Evolutionary conservation across 768 basidiomycete species (phyloP), one percentile per base, ranked within the genome.

Genomic region (Boletus fagicola): DNA sequence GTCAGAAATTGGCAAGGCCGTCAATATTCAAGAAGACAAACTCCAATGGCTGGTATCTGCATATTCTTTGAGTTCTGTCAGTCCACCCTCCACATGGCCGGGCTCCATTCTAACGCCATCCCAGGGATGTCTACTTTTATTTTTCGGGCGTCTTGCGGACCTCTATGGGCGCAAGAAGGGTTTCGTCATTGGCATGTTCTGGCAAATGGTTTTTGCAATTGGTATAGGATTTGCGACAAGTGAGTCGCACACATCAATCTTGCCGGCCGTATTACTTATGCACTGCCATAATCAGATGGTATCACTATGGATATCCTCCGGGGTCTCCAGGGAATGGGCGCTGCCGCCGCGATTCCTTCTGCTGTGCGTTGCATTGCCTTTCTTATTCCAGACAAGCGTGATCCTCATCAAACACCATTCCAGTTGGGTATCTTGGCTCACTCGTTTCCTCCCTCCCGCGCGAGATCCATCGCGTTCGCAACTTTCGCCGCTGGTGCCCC

Each of bases 401-500:
- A 43, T 46, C 22, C 53, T 62, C 44, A 49, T 31, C 30, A 18
- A 49, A 30, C 16, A 20, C 22, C 15, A 46, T 43, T 22, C 2
- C 59, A 91, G 84, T 68, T 94, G 2, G 93, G 94, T 1, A 94
- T 92, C 56, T 78, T 96, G 35, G 93, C 94, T 0, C 80, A 87
- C 47, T 76, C 85, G 0, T 96, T 95, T 68, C 86, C 88, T 4
- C 78, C 81, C 0, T 86, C 87, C 0, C 75, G 76, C 13, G 78
- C 85, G 0, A 82, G 94, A 11, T 84, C 89, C 1, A 71, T 84
- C 0, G 94, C 92, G 0, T 96, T 95, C 60, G 83, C 94, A 0
- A 84, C 87, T 0, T 95, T 94, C 61, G 80, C 87, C 1, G 90
- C 92, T 0, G 94, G 94, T 28, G 90, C 88, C 0, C 92, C 94